These are phyloP conservation scores for Raphidocelis subcapitata DNA, from an alignment of 139 green algal genomes.

Conservation along the genomic window DNA sequence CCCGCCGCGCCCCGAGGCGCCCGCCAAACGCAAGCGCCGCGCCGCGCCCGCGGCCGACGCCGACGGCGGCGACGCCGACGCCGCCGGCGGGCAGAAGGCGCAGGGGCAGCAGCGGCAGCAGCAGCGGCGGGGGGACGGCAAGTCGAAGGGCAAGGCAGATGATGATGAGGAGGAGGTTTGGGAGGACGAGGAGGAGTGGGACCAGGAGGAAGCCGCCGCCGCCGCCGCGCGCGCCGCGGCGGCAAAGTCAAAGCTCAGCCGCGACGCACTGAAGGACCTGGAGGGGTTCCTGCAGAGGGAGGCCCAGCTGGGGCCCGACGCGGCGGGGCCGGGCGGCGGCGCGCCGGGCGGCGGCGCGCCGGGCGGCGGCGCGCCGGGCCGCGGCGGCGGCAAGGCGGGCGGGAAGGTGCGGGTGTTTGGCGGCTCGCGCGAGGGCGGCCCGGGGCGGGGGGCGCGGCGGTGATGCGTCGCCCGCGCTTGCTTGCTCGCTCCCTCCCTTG, in stretches of 20 bases:
- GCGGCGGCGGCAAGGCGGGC: no score
- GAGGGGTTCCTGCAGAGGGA: neutral
- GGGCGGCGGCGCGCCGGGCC: no score
- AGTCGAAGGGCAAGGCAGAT: no score
- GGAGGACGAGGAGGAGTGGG: constrained; percentile 22
- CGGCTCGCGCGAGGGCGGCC: no score
- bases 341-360: no score
- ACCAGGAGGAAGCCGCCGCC: constrained; percentile 16
- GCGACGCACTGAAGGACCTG: neutral
- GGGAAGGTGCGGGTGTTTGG: no score
- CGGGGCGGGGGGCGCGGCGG: no score
- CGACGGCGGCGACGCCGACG: neutral
- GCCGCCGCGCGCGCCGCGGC: neutral
- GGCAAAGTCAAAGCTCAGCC: neutral
- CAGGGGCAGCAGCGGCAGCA: neutral
- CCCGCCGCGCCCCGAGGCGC: neutral
- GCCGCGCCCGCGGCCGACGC: neutral
- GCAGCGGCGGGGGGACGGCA: no score
- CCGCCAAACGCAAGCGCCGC: neutral
- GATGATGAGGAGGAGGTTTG: constrained; percentile 4
- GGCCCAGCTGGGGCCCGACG: neutral
- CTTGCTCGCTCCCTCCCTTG: no score
- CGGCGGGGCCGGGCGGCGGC: no score
- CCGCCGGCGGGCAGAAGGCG: neutral
- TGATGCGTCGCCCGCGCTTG: no score